Evolutionary conservation across 1,139 yeast species (phyloP).

Genomic region (Lodderomyces oxycetoniae): DNA sequence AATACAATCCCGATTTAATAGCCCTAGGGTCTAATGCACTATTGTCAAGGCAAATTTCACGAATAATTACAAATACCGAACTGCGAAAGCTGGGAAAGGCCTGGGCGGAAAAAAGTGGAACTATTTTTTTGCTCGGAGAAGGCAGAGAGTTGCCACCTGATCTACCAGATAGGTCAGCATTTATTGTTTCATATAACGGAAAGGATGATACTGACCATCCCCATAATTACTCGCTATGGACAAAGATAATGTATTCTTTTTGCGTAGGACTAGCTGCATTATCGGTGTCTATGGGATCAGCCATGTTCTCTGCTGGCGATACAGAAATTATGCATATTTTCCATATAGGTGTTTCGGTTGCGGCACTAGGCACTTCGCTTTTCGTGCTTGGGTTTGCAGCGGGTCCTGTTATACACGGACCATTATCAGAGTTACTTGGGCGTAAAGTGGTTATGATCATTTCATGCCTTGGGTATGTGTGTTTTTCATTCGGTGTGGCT

Average conservation of each 20-base stretch:
- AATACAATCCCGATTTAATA: neutral
- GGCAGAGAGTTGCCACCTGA: constrained; percentile 34
- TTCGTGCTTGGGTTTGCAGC: constrained; percentile 42
- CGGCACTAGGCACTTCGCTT: constrained; percentile 37
- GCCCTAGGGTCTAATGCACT: constrained; percentile 24
- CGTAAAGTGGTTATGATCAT: constrained; percentile 27
- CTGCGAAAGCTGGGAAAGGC: constrained; percentile 34
- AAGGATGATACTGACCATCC: constrained; percentile 49
- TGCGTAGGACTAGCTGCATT: constrained; percentile 32
- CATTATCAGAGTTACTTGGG: constrained; percentile 38
- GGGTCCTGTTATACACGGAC: constrained; percentile 43
- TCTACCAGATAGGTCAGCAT: constrained; percentile 31
- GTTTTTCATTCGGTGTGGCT: constrained; percentile 37
- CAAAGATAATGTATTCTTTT: constrained; percentile 24
- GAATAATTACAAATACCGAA: constrained; percentile 31
- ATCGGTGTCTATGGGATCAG: constrained; percentile 46
- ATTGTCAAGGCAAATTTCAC: constrained; percentile 24
- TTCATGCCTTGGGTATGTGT: constrained; percentile 29
- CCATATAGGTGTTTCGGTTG: constrained; percentile 30
- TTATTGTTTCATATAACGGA: constrained; percentile 41
- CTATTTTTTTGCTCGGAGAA: constrained; percentile 27
- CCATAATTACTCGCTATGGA: constrained; percentile 37
- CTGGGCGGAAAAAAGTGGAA: neutral
- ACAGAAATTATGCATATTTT: constrained; percentile 21
- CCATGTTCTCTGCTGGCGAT: constrained; percentile 33